Conservation (phyloP, 2,329 filamentous ascomycete species). For the Hyphodiscus sp. region DNA sequence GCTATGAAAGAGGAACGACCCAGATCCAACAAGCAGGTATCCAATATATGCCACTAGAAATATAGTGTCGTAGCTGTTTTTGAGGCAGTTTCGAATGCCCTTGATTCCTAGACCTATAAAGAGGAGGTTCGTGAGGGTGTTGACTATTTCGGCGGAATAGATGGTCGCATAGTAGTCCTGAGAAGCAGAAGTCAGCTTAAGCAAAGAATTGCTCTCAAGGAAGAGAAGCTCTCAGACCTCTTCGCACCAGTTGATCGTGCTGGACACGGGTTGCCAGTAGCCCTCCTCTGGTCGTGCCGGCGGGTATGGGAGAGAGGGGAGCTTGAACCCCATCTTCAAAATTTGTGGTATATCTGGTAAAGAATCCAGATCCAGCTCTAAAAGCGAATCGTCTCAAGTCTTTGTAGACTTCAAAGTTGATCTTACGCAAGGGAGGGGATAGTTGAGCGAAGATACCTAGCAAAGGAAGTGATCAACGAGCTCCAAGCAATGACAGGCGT, state of each 20-base stretch:
- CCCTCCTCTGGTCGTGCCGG: slow-evolving; percentile 23
- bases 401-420: not conserved
- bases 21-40: slow-evolving; percentile 33
- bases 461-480: not conserved
- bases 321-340: slow-evolving; percentile 18
- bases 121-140: slow-evolving; percentile 72
- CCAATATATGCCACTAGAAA: slow-evolving; percentile 59
- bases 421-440: not conserved
- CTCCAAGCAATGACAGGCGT: not conserved
- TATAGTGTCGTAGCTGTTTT: slow-evolving; percentile 66
- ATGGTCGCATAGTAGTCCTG: slow-evolving; percentile 70
- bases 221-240: slow-evolving; percentile 32
- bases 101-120: slow-evolving; percentile 74
- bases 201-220: not conserved
- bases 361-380: not conserved
- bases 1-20: slow-evolving; percentile 35
- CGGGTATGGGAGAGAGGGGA: slow-evolving; percentile 30
- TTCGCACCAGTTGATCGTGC: slow-evolving; percentile 64
- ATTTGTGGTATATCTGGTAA: not conserved
- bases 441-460: not conserved
- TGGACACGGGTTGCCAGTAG: slow-evolving; percentile 31
- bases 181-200: slow-evolving; percentile 17
- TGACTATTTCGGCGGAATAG: slow-evolving; percentile 73
- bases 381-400: not conserved
- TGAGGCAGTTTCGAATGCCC: slow-evolving; percentile 67